Base-by-base conservation (phyloP, 768 basidiomycete genomes). In the Rhodosporidiobolus sp. region DNA sequence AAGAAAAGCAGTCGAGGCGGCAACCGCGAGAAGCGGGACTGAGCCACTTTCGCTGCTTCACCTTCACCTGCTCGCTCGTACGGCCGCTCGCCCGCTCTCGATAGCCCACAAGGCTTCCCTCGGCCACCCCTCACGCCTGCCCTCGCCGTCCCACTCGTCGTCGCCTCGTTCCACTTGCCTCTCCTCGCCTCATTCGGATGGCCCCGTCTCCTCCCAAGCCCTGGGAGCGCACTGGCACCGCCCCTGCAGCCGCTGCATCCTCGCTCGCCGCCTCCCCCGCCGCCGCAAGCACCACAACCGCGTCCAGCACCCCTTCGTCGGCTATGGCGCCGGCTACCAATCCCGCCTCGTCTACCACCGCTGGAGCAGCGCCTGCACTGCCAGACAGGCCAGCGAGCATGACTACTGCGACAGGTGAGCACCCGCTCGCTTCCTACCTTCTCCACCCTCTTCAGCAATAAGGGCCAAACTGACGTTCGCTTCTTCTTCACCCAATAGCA, bases 201-300 rank as follows among this genome's bases (percentile, higher is more conserved):
- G 87, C 85, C 49, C 90, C 91, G 30, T 67, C 73, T 7, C 91
- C 91, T 59, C 91, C 91, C 79, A 93, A 92, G 80, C 92, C 91
- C 76, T 94, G 91, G 92, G 92, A 94, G 81, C 86, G 87, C 64
- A 83, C 67, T n/a, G 53, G 56, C 55, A 55, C 50, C 43, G 55
- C 65, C 80, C n/a, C 35, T 5, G 8, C 54, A 4, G 56, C 70
- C 12, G 59, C 35, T 62, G 82, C 50, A 49, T 82, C 63, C 34
- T 83, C 38, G 49, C 82, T 20, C 75, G 79, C 28, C 80, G 28
- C 73, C 80, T 24, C 50, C 83, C 5, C 70, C 81, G 62, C 53
- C 82, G 20, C 24, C 32, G n/a, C n/a, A n/a, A n/a, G n/a, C n/a
- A n/a, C n/a, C n/a, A n/a, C n/a, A n/a, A n/a, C n/a, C n/a, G 26